Percentiles rank a stretch among this genome's conserved stretches.
phyloP scores from a whole-genome alignment of 1,139 yeast species.

The Nematodospora anomalae region DNA sequence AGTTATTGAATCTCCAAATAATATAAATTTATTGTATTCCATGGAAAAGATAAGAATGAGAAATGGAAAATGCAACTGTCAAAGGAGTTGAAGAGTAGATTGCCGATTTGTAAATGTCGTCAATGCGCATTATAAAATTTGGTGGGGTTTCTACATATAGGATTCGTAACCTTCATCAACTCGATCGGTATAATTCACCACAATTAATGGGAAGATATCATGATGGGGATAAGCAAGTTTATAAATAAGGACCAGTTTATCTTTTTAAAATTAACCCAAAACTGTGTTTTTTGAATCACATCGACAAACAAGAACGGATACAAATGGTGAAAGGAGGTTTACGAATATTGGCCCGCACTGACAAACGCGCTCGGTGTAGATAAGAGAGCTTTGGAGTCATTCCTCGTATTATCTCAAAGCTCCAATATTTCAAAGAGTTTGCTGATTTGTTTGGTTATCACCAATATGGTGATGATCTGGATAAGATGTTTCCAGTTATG shows the following conservation, averaged over 20 bases:
- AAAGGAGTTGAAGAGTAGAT: no score
- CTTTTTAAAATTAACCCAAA: no score
- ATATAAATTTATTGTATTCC: slow-evolving; percentile 45
- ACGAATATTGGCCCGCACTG: slow-evolving; percentile 61
- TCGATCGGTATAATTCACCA: no score
- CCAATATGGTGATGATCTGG: slow-evolving; percentile 70
- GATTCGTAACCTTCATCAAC: no score
- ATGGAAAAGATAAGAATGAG: slow-evolving; percentile 15
- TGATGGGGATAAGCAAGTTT: no score
- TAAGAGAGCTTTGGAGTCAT: slow-evolving; percentile 59
- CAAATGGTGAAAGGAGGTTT: slow-evolving; percentile 59
- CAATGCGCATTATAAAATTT: no score
- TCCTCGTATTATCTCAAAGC: slow-evolving; percentile 50
- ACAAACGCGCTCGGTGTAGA: slow-evolving; percentile 46
- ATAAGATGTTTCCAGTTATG: slow-evolving; percentile 57
- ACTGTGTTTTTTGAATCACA: no score
- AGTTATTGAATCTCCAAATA: slow-evolving; percentile 74
- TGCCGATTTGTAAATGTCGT: no score
- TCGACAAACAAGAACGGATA: slow-evolving; percentile 4
- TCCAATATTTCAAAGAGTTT: slow-evolving; percentile 51
- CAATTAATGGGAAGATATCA: no score
- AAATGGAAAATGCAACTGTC: no score
- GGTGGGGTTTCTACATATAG: no score
- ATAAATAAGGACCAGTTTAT: no score
- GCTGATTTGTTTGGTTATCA: slow-evolving; percentile 56